Percentiles rank a stretch among this genome's conserved stretches.
These are phyloP conservation scores for Phytophthora niederhauseri DNA, from an alignment of 352 stramenopile species.

Conservation along the genomic window DNA sequence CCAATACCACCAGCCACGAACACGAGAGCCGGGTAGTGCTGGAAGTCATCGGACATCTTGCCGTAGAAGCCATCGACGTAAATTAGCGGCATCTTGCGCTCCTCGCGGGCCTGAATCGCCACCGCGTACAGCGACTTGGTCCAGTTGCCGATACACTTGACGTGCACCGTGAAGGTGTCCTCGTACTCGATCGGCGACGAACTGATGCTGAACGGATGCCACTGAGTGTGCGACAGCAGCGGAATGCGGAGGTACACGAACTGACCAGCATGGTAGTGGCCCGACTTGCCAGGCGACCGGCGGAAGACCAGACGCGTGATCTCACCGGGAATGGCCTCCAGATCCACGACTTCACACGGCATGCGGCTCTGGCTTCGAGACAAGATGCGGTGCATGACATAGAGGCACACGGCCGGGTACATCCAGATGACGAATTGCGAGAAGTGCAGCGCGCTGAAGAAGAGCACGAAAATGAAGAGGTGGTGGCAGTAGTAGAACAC, in stretches of 20 bases:
- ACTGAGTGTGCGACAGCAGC: slow-evolving; percentile 74
- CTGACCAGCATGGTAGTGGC: slow-evolving; percentile 84
- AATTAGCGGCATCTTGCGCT: slow-evolving; percentile 81
- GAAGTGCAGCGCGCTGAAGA: slow-evolving; percentile 74
- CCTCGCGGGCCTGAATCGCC: slow-evolving; percentile 76
- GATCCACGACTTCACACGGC: slow-evolving; percentile 77
- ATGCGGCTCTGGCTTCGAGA: slow-evolving; percentile 69
- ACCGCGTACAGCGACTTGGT: slow-evolving; percentile 79
- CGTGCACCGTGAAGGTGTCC: slow-evolving; percentile 85
- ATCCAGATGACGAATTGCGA: slow-evolving; percentile 86
- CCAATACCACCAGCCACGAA: slow-evolving; percentile 89
- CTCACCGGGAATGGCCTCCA: slow-evolving; percentile 84
- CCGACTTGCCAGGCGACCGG: slow-evolving; percentile 69
- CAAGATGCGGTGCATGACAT: slow-evolving; percentile 84
- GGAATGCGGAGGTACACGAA: slow-evolving; percentile 83
- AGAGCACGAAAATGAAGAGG: slow-evolving; percentile 84
- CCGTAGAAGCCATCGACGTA: slow-evolving; percentile 88
- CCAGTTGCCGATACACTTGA: slow-evolving; percentile 80
- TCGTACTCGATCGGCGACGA: slow-evolving; percentile 86
- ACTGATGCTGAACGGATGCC: slow-evolving; percentile 89
- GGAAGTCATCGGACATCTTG: slow-evolving; percentile 85
- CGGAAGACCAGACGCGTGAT: slow-evolving; percentile 86
- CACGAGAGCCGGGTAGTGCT: slow-evolving; percentile 81
- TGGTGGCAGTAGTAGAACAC: slow-evolving; percentile 91
- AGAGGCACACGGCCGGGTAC: slow-evolving; percentile 81